phyloP scores from a whole-genome alignment of 192 early-diverging fungal species.

The Kickxella alabastrina region DNA sequence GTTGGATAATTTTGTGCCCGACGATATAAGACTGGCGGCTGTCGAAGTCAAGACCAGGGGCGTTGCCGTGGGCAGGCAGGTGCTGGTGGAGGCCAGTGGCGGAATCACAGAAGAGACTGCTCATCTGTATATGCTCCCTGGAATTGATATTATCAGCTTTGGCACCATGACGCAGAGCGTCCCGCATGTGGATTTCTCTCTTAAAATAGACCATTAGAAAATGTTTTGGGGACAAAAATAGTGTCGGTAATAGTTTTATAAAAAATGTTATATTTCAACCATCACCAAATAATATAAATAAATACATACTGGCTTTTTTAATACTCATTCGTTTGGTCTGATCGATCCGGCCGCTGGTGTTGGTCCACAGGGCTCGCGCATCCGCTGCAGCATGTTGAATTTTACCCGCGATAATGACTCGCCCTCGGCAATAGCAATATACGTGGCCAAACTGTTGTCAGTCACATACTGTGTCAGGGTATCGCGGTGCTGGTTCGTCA shows the following conservation, averaged over 20 bases:
- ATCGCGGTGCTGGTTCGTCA: conserved; percentile 50
- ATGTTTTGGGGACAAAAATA: no score
- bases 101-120: conserved; percentile 89
- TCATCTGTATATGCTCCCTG: conserved; percentile 69
- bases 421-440: conserved; percentile 41
- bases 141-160: conserved; percentile 91
- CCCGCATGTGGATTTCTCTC: conserved; percentile 93
- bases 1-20: conserved; percentile 90
- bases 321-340: no score
- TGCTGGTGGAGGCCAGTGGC: conserved; percentile 92
- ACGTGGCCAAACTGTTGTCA: conserved; percentile 39
- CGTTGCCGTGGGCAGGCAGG: conserved; percentile 50
- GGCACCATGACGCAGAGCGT: conserved; percentile 92
- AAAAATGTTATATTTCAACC: not conserved
- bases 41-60: conserved; percentile 73
- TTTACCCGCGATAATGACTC: conserved; percentile 24
- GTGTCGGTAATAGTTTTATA: not conserved
- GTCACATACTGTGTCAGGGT: conserved; percentile 44
- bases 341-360: conserved; percentile 7
- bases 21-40: conserved; percentile 62
- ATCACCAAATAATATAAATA: not conserved
- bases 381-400: conserved; percentile 38
- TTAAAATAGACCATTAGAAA: conserved; percentile 70
- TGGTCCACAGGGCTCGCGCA: conserved; percentile 33
- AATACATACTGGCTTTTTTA: not conserved